These are phyloP conservation scores for Aspergillus sp. DNA, from an alignment of 2,329 filamentous ascomycete genomes.

Conservation along the genomic window DNA sequence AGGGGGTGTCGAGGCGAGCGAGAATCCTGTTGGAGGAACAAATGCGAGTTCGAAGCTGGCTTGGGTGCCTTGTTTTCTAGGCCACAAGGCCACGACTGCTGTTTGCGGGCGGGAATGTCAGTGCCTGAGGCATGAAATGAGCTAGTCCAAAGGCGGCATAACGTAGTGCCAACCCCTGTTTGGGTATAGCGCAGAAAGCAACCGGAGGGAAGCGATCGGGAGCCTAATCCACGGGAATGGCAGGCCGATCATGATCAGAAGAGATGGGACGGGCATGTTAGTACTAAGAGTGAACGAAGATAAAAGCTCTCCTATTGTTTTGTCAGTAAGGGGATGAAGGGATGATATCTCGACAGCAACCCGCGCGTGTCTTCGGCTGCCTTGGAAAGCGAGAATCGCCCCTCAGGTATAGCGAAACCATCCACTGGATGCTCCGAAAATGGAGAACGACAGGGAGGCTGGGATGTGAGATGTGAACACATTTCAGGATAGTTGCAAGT, in stretches of 20 bases:
- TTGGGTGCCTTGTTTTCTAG: constrained; percentile 3
- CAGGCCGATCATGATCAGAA: background rate
- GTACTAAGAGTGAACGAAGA: background rate
- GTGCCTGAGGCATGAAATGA: background rate
- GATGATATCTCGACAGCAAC: background rate
- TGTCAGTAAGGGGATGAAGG: background rate
- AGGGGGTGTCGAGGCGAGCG: constrained; percentile 4
- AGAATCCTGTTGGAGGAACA: constrained; percentile 6
- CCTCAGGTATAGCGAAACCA: constrained; percentile 1
- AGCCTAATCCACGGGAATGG: background rate
- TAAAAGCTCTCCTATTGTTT: background rate
- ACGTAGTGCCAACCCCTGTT: constrained; percentile 5
- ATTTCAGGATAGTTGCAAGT: background rate
- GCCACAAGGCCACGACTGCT: background rate
- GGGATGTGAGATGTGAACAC: background rate
- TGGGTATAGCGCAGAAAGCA: constrained; percentile 8
- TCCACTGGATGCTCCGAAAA: background rate
- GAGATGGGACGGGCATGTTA: background rate
- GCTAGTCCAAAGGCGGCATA: constrained; percentile 6
- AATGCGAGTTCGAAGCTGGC: constrained; percentile 1
- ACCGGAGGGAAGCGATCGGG: background rate
- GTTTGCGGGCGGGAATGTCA: background rate
- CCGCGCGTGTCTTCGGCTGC: background rate
- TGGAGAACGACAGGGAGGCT: background rate
- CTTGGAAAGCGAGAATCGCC: background rate